Base-by-base conservation (phyloP, 2,329 filamentous ascomycete species). In the Madurella mycetomatis region DNA sequence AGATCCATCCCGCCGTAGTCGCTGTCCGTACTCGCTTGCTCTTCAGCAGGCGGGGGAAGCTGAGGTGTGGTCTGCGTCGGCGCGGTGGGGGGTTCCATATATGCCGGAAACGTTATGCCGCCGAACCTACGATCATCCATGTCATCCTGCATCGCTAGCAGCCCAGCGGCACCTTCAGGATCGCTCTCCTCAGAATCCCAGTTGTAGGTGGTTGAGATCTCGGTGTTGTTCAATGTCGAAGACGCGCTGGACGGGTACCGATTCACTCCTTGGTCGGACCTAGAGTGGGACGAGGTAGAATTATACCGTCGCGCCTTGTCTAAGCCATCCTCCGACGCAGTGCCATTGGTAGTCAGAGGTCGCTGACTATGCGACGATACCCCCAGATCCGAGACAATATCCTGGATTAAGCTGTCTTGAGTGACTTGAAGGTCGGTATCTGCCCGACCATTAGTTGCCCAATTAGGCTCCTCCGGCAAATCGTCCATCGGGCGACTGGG, bases 111-210 rank as follows among this genome's bases (percentile, higher is more conserved):
- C 16, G 78, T 73, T 61, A 78, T 76, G 60, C 79, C 76, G 64
- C 81, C 84, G 61, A 82, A 80, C 54, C 81, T 78, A 47, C 84
- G 82, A 48, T 85, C 83, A 56, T 95, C 88, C 68, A 90, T 82
- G 4, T 90, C 91, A 72, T 92, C 83, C 55, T 85, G 84, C 80
- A 97, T 84, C 61, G 91, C 91, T 66, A 88, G 82, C 49, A 95
- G 74, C 15, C 94, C 92, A 56, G 90, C 90, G 40, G 87, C 85
- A 17, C 88, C 92, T 69, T 96, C 92, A 0, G 88, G 84, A 66
- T 97, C 92, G 66, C 90, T 95, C 47, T 95, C 90, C 51, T 92
- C 87, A 30, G 79, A 74, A 37, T 77, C 72, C 58, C 74, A 72
- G 47, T 69, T 62, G 60, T 72, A 70, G 1, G 69, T 64, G 3